These are phyloP conservation scores for Mycena haematopus DNA, from an alignment of 768 basidiomycete genomes.

Conservation along the genomic window DNA sequence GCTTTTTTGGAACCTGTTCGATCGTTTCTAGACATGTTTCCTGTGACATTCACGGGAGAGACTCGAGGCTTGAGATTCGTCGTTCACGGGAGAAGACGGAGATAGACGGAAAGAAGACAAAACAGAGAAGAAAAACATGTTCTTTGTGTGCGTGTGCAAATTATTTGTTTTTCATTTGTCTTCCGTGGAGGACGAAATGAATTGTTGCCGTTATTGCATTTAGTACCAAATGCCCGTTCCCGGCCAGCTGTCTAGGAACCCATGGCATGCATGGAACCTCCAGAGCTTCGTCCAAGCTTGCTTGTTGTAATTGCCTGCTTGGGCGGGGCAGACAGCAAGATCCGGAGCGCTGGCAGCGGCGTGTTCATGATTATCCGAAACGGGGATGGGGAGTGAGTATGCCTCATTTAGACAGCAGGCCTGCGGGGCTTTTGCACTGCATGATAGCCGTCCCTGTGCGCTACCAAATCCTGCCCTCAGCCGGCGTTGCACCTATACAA, in stretches of 20 bases:
- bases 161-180: constrained; percentile 16
- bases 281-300: not conserved
- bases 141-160: constrained; percentile 1
- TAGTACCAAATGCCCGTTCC: constrained; percentile 3
- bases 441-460: not conserved
- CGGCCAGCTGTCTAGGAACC: not conserved
- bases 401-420: constrained; percentile 14
- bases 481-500: not conserved
- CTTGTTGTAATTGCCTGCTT: not conserved
- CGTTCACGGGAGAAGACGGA: constrained; percentile 27
- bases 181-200: constrained; percentile 1
- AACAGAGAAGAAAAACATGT: constrained; percentile 1
- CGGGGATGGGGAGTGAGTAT: constrained; percentile 15
- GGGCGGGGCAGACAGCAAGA: constrained; percentile 1
- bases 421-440: not conserved
- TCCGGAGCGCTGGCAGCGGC: constrained; percentile 19
- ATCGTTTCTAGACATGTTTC: not conserved
- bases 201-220: constrained; percentile 9
- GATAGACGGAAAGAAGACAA: constrained; percentile 6
- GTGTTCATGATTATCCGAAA: constrained; percentile 12
- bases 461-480: not conserved
- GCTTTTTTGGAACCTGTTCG: constrained; percentile 2
- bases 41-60: not conserved
- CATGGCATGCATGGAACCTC: not conserved
- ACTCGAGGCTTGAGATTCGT: not conserved